Conservation (phyloP, 305 asterid genomes). For the Rubia occidens region DNA sequence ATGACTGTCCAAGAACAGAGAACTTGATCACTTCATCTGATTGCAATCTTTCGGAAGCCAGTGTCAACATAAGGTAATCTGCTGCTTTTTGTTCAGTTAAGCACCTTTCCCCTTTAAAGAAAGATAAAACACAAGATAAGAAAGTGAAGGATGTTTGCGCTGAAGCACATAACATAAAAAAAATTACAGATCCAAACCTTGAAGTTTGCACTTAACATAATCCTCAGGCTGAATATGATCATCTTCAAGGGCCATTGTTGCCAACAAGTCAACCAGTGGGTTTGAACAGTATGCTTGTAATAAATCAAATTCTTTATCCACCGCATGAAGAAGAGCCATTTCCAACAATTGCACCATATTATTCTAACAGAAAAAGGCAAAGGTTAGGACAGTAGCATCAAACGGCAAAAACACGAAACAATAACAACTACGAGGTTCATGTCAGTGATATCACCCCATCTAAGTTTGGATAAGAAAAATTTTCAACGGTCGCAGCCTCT, state of each 20-base stretch:
- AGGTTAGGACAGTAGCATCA: slow-evolving; percentile 14
- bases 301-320: slow-evolving; percentile 57
- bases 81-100: slow-evolving; percentile 62
- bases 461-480: not conserved
- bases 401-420: not conserved
- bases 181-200: slow-evolving; percentile 46
- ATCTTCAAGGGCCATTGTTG: slow-evolving; percentile 38
- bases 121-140: slow-evolving; percentile 16
- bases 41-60: slow-evolving; percentile 57
- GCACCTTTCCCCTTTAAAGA: slow-evolving; percentile 57
- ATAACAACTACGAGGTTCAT: not conserved
- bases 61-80: slow-evolving; percentile 44
- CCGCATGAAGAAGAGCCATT: slow-evolving; percentile 52
- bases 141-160: not conserved
- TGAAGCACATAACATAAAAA: not conserved
- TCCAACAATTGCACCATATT: slow-evolving; percentile 61
- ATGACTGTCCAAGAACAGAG: slow-evolving; percentile 30
- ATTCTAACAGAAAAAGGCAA: slow-evolving; percentile 39
- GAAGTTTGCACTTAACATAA: slow-evolving; percentile 55
- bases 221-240: slow-evolving; percentile 45
- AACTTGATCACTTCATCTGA: slow-evolving; percentile 36
- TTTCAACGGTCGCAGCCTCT: not conserved
- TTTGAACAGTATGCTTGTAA: slow-evolving; percentile 35
- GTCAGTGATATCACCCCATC: not conserved
- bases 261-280: slow-evolving; percentile 43